These are phyloP conservation scores for Fusarium graminum DNA, from an alignment of 2,329 filamentous ascomycete genomes.

Conservation along the genomic window DNA sequence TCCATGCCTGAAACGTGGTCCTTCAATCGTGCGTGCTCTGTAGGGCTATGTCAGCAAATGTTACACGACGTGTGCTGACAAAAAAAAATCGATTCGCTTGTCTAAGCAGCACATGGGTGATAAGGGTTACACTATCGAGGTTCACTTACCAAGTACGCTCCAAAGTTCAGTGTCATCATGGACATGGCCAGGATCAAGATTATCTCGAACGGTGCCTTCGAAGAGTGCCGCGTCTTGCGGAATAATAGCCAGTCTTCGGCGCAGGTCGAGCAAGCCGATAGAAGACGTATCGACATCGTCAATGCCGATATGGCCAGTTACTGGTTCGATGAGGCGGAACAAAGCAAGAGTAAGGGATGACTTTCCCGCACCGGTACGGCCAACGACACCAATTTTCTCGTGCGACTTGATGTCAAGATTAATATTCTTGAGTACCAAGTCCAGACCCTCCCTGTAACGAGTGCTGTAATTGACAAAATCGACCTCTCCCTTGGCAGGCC, in stretches of 20 bases:
- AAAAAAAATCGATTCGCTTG: slow-evolving; percentile 10
- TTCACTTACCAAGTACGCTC: slow-evolving; percentile 84
- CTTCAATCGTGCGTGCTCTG: slow-evolving; percentile 92
- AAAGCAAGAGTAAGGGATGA: slow-evolving; percentile 91
- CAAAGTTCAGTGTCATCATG: slow-evolving; percentile 98
- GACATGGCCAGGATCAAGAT: slow-evolving; percentile 92
- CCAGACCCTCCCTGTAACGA: slow-evolving; percentile 88
- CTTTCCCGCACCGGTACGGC: slow-evolving; percentile 95
- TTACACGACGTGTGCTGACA: slow-evolving; percentile 35
- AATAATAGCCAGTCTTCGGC: slow-evolving; percentile 92
- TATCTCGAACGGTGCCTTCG: slow-evolving; percentile 92
- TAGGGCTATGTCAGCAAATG: slow-evolving; percentile 42
- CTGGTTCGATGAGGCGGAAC: slow-evolving; percentile 95
- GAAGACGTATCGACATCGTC: slow-evolving; percentile 89
- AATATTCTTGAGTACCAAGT: slow-evolving; percentile 93
- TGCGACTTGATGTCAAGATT: slow-evolving; percentile 92
- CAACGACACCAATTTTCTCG: slow-evolving; percentile 98
- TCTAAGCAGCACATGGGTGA: slow-evolving; percentile 12
- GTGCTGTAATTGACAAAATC: slow-evolving; percentile 95
- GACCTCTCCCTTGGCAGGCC: slow-evolving; percentile 90
- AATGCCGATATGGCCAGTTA: slow-evolving; percentile 85
- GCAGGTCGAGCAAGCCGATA: slow-evolving; percentile 90
- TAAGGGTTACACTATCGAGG: slow-evolving; percentile 32
- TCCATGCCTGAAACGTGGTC: slow-evolving; percentile 89
- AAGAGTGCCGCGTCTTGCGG: slow-evolving; percentile 98